phyloP scores from a whole-genome alignment of 306 rosid genomes.

The Cicer yamashitae region DNA sequence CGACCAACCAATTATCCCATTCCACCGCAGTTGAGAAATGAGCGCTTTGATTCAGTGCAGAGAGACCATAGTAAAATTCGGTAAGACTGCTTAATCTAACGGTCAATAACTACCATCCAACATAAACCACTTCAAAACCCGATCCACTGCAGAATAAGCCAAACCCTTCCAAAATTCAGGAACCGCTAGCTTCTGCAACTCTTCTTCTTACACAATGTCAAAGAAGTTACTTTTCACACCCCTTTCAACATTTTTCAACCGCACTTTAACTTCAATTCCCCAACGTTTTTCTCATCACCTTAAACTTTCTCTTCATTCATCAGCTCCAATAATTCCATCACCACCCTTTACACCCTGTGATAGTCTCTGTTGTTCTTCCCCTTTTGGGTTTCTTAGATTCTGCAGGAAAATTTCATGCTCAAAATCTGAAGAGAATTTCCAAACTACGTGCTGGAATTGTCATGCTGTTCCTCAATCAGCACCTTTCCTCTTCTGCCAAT shows the following conservation, averaged over 20 bases:
- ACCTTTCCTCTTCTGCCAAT: slow-evolving; percentile 68
- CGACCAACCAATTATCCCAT: too few species aligned
- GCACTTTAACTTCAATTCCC: slow-evolving; percentile 45
- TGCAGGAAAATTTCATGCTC: slow-evolving; percentile 49
- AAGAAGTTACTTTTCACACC: slow-evolving; percentile 52
- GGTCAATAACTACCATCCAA: too few species aligned
- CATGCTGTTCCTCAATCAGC: slow-evolving; percentile 47
- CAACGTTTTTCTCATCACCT: slow-evolving; percentile 18
- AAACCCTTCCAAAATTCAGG: slow-evolving; percentile 8
- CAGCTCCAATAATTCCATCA: slow-evolving; percentile 1
- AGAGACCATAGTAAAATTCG: too few species aligned
- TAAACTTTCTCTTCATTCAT: slow-evolving; percentile 18
- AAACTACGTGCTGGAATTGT: slow-evolving; percentile 76
- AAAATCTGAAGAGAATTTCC: slow-evolving; percentile 45
- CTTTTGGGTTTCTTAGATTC: slow-evolving; percentile 35
- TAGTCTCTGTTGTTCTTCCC: slow-evolving; percentile 31
- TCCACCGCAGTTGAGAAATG: too few species aligned
- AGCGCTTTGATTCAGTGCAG: too few species aligned
- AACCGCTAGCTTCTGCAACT: slow-evolving; percentile 1
- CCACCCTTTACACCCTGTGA: slow-evolving; percentile 19
- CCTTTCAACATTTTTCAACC: slow-evolving; percentile 50
- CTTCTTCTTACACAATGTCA: slow-evolving; percentile 48
- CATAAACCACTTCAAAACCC: too few species aligned
- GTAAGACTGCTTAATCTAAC: too few species aligned
- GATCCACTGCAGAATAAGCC: too few species aligned